Percentiles rank a stretch among this genome's conserved stretches.
Conservation (phyloP, 1,284 basidiomycete species). For the Pseudozyma hubeiensis region DNA sequence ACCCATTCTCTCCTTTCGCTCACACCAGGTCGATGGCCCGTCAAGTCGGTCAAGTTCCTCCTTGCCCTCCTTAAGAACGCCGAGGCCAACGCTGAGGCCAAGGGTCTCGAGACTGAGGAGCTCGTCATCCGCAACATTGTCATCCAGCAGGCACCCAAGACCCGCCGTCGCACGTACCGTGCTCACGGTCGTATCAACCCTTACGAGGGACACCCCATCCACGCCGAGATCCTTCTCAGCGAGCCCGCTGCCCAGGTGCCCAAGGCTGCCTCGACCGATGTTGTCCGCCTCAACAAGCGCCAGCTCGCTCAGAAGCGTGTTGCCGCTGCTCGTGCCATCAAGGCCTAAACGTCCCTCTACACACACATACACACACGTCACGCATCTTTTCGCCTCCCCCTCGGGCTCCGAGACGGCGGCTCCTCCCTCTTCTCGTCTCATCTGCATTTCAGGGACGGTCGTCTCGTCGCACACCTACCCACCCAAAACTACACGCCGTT, state of each 20-base stretch:
- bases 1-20: background rate
- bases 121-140: conserved; percentile 96
- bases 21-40: conserved; percentile 89
- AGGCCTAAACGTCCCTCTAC: conserved; percentile 27
- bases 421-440: background rate
- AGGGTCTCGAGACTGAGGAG: conserved; percentile 92
- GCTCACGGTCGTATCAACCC: conserved; percentile 86
- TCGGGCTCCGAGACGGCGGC: background rate
- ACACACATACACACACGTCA: background rate
- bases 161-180: conserved; percentile 98
- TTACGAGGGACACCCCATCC: conserved; percentile 86
- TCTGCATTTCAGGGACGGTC: conserved; percentile 9
- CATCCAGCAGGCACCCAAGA: conserved; percentile 99
- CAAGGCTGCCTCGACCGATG: conserved; percentile 58
- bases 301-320: conserved; percentile 66
- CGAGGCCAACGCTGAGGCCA: conserved; percentile 98
- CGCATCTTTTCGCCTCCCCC: background rate
- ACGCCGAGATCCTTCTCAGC: conserved; percentile 78
- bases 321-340: conserved; percentile 55
- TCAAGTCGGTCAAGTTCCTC: conserved; percentile 98
- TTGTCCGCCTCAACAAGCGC: conserved; percentile 65
- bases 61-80: conserved; percentile 97
- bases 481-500: conserved; percentile 10
- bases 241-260: conserved; percentile 66
- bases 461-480: background rate